Conservation (phyloP, 352 stramenopile genomes). For the Globisporangium emineosum region DNA sequence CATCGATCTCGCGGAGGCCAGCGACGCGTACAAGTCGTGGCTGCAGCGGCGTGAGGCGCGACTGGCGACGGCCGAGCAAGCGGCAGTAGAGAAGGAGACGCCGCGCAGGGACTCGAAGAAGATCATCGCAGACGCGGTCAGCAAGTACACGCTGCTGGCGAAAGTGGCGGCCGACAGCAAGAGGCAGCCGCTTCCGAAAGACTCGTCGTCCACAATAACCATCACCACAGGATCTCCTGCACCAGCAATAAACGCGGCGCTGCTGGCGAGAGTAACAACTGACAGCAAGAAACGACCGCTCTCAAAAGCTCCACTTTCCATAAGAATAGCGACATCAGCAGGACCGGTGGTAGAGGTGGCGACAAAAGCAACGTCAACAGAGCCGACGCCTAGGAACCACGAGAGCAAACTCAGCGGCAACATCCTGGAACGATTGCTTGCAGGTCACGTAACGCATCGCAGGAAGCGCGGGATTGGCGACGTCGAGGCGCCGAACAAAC, state of each 20-base stretch:
- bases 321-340: not conserved
- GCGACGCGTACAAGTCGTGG: conserved; percentile 15
- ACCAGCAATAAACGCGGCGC: not conserved
- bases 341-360: not conserved
- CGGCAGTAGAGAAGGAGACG: not conserved
- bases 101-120: not conserved
- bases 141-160: conserved; percentile 4
- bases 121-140: conserved; percentile 4
- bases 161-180: conserved; percentile 3
- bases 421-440: conserved; percentile 3
- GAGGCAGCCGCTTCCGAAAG: conserved; percentile 9
- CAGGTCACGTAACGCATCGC: conserved; percentile 2
- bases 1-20: conserved; percentile 11
- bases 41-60: conserved; percentile 4
- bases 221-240: not conserved
- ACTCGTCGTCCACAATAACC: not conserved
- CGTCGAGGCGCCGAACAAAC: conserved; percentile 18
- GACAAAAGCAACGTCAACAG: not conserved
- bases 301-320: not conserved
- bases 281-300: not conserved
- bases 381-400: not conserved
- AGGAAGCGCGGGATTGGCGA: conserved; percentile 16
- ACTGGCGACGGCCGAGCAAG: not conserved
- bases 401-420: not conserved
- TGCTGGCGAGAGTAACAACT: not conserved